These are phyloP conservation scores for Castanea sativa DNA, from an alignment of 306 rosid genomes.

Conservation along the genomic window DNA sequence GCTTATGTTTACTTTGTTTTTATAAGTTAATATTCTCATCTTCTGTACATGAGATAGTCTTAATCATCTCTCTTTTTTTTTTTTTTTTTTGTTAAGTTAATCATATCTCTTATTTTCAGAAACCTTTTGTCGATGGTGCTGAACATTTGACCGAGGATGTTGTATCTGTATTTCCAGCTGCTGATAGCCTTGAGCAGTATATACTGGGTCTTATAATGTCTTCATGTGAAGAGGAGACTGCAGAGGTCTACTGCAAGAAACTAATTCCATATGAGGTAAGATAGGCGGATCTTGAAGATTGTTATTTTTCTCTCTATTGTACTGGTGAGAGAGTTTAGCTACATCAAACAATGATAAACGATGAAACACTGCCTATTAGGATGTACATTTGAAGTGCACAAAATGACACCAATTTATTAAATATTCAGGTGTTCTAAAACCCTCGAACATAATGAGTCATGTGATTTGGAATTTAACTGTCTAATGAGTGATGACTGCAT, in stretches of 20 bases:
- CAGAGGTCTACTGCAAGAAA: constrained; percentile 69
- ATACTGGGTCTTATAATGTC: constrained; percentile 70
- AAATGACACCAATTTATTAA: background rate
- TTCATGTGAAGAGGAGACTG: constrained; percentile 73
- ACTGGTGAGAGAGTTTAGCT: background rate
- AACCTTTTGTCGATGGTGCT: constrained; percentile 79
- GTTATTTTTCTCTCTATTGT: background rate
- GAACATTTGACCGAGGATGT: constrained; percentile 94
- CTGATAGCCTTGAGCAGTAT: constrained; percentile 89
- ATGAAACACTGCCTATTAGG: background rate
- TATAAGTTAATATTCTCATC: background rate
- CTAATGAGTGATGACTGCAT: background rate
- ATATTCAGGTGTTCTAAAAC: background rate
- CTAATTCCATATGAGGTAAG: constrained; percentile 76
- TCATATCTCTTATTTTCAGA: constrained; percentile 48
- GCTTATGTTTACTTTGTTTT: constrained; percentile 28
- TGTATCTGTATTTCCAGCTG: constrained; percentile 90
- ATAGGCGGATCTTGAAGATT: background rate
- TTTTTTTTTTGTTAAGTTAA: background rate
- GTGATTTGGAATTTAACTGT: background rate
- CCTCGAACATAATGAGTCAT: background rate
- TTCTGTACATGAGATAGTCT: background rate
- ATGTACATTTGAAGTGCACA: background rate
- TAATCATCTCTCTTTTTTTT: constrained; percentile 11
- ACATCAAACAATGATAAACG: background rate